Evolutionary conservation across 805 yeast genomes (phyloP).

Genomic region (Kuraishia borneana): DNA sequence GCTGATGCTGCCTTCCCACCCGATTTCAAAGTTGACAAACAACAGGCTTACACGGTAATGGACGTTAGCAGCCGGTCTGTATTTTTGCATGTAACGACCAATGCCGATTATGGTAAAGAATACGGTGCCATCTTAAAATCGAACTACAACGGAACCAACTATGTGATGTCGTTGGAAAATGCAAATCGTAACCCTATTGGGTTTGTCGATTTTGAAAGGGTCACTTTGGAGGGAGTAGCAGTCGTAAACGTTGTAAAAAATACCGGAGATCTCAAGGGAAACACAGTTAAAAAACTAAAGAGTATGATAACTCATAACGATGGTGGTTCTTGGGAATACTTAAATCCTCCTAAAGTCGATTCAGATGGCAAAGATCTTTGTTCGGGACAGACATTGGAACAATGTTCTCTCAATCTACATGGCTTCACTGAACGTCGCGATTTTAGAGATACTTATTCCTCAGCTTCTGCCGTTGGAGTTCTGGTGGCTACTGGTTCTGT

Average conservation of each 20-base stretch:
- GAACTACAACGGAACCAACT: conserved; percentile 84
- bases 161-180: conserved; percentile 50
- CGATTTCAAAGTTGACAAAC: conserved; percentile 42
- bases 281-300: conserved; percentile 41
- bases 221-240: conserved; percentile 78
- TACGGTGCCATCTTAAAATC: conserved; percentile 79
- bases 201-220: conserved; percentile 79
- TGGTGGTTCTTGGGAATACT: conserved; percentile 75
- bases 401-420: conserved; percentile 77
- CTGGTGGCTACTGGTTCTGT: conserved; percentile 92
- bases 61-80: conserved; percentile 64
- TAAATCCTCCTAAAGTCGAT: conserved; percentile 61
- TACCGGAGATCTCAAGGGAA: conserved; percentile 18
- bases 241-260: conserved; percentile 62
- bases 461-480: conserved; percentile 83
- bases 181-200: conserved; percentile 72
- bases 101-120: conserved; percentile 35
- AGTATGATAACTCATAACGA: conserved; percentile 79
- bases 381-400: conserved; percentile 27
- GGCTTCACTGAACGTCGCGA: conserved; percentile 86
- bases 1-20: conserved; percentile 77
- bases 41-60: conserved; percentile 69
- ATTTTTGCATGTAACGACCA: conserved; percentile 75
- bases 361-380: conserved; percentile 55
- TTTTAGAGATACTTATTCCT: conserved; percentile 74